Evolutionary conservation across 208 protist genomes (phyloP).

Genomic region (Trypanosoma congolense): DNA sequence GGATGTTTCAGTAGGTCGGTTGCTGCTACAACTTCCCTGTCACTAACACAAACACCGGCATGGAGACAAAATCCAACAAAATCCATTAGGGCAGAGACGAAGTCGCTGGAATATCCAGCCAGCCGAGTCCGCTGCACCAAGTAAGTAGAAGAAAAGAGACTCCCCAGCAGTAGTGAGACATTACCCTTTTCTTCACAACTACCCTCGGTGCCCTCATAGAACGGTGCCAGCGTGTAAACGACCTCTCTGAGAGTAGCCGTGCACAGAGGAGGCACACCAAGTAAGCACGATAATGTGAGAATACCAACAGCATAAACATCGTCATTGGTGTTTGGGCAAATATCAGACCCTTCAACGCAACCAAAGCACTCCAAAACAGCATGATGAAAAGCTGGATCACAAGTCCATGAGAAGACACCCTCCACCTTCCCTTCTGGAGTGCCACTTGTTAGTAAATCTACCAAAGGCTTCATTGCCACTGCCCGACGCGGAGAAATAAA

Average conservation of each 20-base stretch:
- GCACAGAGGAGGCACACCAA: constrained; percentile 63
- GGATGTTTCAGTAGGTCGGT: constrained; percentile 24
- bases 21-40: not conserved
- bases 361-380: constrained; percentile 15
- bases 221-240: constrained; percentile 6
- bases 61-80: constrained; percentile 22
- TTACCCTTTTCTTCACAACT: constrained; percentile 1
- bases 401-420: constrained; percentile 7
- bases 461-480: constrained; percentile 18
- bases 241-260: constrained; percentile 31
- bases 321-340: constrained; percentile 26
- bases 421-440: not conserved
- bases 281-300: constrained; percentile 37
- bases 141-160: constrained; percentile 17
- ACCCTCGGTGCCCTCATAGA: not conserved
- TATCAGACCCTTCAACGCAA: constrained; percentile 1
- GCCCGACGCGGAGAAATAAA: constrained; percentile 39
- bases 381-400: constrained; percentile 13
- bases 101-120: constrained; percentile 19
- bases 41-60: not conserved
- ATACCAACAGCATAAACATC: constrained; percentile 80
- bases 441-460: constrained; percentile 13
- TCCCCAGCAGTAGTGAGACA: not conserved
- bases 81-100: constrained; percentile 15
- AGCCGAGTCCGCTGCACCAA: constrained; percentile 13